Percentiles rank a stretch among this genome's conserved stretches.
Conservation (phyloP, 345 rosid genomes). For the Arabis alpina region DNA sequence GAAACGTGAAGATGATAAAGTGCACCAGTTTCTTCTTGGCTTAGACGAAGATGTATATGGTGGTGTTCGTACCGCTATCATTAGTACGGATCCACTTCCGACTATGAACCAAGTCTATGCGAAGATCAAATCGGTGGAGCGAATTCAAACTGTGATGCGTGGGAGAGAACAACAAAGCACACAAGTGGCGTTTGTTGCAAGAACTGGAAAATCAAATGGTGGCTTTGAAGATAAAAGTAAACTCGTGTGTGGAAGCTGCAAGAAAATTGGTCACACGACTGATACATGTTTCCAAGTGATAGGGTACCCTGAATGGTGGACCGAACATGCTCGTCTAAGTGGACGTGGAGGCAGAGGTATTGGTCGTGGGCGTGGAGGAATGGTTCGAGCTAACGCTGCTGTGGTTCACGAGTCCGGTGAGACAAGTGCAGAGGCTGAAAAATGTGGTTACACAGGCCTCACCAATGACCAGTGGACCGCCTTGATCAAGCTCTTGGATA, state of each 20-base stretch:
- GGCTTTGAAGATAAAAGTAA: too few relatives aligned
- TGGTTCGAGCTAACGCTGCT: too few relatives aligned
- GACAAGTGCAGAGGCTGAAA: too few relatives aligned
- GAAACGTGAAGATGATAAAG: neutral
- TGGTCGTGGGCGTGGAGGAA: too few relatives aligned
- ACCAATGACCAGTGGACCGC: neutral
- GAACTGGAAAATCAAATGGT: too few relatives aligned
- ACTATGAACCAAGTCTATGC: neutral
- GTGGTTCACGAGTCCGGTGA: too few relatives aligned
- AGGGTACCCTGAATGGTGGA: too few relatives aligned
- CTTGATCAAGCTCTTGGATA: neutral
- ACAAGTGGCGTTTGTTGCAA: neutral
- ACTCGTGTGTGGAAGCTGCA: too few relatives aligned
- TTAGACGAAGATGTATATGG: neutral
- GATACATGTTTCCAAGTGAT: too few relatives aligned
- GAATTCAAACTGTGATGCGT: neutral
- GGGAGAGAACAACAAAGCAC: neutral
- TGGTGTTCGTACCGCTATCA: neutral
- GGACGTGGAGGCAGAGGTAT: too few relatives aligned
- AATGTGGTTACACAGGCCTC: neutral
- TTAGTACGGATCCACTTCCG: neutral
- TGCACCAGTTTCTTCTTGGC: neutral
- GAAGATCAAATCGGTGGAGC: neutral
- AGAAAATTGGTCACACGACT: too few relatives aligned
- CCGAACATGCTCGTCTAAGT: too few relatives aligned